These are phyloP conservation scores for Fusarium austroafricanum DNA, from an alignment of 2,329 filamentous ascomycete species.

Conservation along the genomic window DNA sequence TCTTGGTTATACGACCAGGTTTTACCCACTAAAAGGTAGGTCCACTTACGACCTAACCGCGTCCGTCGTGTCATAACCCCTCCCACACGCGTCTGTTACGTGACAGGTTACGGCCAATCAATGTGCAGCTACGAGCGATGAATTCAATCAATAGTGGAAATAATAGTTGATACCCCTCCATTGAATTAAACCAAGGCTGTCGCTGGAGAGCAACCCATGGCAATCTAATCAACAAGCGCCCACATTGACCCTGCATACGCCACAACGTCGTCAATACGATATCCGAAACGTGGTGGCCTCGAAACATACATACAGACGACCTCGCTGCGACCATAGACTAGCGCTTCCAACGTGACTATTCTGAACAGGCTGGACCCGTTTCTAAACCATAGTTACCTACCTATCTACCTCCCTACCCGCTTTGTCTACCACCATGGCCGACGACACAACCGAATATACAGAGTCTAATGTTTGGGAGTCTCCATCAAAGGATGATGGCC, in stretches of 20 bases:
- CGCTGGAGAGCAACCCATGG: constrained; percentile 13
- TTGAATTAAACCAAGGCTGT: constrained; percentile 32
- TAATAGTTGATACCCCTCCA: constrained; percentile 37
- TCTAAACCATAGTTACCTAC: neutral
- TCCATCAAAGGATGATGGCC: constrained; percentile 51
- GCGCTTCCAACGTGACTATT: constrained; percentile 26
- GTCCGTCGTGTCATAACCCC: constrained; percentile 39
- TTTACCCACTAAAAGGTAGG: constrained; percentile 36
- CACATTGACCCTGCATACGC: constrained; percentile 26
- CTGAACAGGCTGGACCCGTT: constrained; percentile 2
- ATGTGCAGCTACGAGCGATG: constrained; percentile 5
- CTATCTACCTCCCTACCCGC: too few relatives aligned
- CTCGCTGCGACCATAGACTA: constrained; percentile 16
- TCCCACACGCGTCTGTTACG: constrained; percentile 48
- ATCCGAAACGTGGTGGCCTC: constrained; percentile 12
- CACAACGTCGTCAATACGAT: constrained; percentile 14
- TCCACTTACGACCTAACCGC: constrained; percentile 24
- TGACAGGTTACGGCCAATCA: constrained; percentile 45
- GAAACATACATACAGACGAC: constrained; percentile 26
- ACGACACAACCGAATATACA: constrained; percentile 58
- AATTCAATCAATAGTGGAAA: constrained; percentile 28
- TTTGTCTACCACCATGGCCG: constrained; percentile 54
- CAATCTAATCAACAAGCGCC: constrained; percentile 36
- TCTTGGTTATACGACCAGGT: constrained; percentile 30
- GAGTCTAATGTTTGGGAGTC: constrained; percentile 63